Base-by-base conservation (phyloP, 169 alveolate species). In the Cryptosporidium andersoni region DNA sequence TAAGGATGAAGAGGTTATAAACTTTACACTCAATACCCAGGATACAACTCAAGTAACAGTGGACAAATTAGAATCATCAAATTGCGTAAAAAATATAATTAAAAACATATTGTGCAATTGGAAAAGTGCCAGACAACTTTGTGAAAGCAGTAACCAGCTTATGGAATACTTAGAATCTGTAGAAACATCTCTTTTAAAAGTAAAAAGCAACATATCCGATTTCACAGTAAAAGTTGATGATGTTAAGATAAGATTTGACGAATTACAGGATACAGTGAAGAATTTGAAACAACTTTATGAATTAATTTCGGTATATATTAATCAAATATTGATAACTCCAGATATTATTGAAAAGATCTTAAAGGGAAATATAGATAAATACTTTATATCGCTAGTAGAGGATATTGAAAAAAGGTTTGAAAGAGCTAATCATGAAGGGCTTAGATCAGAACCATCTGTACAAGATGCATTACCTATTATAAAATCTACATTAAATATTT, bases 201-300 rank as follows among this genome's bases (percentile, higher is more conserved):
- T 74, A 42, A 47, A 58, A 2, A 36, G 37, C n/a, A 42, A 58
- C 40, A 60, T 74, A 1, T 74, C 85, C 16, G 40, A n/a, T 0
- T 39, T 36, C 43, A 43, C 63, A 4, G 40, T 58, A 47, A 58
- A 74, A 25, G 49, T 74, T 3, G 85, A 74, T 9, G 66, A 64
- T 3, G 25, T 74, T 16, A 74, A 74, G n/a, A 52, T 58, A 34
- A 37, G 43, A 25, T 74, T 74, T 40, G 60, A 34, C 3, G 4
- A 12, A 25, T 47, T 74, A 58, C 60, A 74, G 49, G 60, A 43
- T 12, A 42, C 51, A 4, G 34, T 56, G 11, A 43, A 37, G 3
- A n/a, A 47, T 47, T 16, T 58, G 12, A 43, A 40, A 58, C 5
- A n/a, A 8, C 45, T 74, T 5, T 39, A 74, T 16, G 60, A 42